Conservation (phyloP, 441 rosid genomes). For the Euphorbia corollata region DNA sequence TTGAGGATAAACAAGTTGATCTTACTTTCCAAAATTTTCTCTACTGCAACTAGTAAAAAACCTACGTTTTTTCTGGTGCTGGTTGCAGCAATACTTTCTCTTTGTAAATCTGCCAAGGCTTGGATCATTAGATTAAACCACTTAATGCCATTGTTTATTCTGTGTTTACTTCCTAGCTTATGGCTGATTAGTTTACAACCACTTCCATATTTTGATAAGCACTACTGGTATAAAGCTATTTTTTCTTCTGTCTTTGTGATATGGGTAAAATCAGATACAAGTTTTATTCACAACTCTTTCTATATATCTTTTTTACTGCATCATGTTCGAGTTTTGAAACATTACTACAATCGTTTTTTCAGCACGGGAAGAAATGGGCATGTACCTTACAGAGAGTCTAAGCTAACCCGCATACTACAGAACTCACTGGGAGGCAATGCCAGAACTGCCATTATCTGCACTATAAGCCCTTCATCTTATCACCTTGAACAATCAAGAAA, state of each 20-base stretch:
- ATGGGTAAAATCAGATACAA: neutral
- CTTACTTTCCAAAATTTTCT: neutral
- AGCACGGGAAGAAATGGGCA: constrained; percentile 44
- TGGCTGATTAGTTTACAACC: neutral
- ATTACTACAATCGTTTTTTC: constrained; percentile 16
- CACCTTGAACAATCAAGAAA: constrained; percentile 41
- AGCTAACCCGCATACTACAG: constrained; percentile 37
- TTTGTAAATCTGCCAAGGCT: neutral
- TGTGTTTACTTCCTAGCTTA: neutral
- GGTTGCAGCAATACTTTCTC: neutral
- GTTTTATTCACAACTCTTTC: neutral
- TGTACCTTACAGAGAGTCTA: constrained; percentile 39
- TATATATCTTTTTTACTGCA: neutral
- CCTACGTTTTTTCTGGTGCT: neutral
- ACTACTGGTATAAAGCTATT: neutral
- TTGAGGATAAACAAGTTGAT: neutral
- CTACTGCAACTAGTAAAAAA: neutral
- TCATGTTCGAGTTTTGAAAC: neutral
- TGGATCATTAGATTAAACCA: neutral
- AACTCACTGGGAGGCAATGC: constrained; percentile 37
- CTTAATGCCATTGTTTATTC: neutral
- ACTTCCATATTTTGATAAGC: neutral
- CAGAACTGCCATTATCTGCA: constrained; percentile 39
- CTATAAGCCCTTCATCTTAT: constrained; percentile 32
- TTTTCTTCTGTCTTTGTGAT: neutral